Evolutionary conservation across 345 rosid species (phyloP).

Genomic region (Durio zibethinus): DNA sequence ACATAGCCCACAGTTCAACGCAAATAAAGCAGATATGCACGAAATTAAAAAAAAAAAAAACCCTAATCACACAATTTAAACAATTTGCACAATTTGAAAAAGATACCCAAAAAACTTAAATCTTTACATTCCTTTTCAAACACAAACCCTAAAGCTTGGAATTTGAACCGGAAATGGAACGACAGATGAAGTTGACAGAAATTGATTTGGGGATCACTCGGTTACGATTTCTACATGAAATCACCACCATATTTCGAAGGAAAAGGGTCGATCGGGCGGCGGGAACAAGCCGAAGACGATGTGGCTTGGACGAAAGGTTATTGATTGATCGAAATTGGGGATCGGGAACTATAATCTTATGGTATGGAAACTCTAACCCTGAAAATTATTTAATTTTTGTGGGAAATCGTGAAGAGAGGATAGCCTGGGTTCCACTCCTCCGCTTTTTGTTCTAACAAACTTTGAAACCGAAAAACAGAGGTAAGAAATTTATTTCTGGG

Average conservation of each 20-base stretch:
- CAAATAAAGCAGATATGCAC: constrained; percentile 10
- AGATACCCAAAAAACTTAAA: constrained; percentile 1
- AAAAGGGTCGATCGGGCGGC: constrained; percentile 20
- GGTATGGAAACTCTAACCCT: constrained; percentile 8
- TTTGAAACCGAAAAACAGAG: constrained; percentile 9
- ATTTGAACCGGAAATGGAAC: constrained; percentile 30
- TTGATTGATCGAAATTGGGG: neutral
- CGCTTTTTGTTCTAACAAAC: constrained; percentile 24
- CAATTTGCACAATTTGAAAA: constrained; percentile 2
- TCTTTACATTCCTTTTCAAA: constrained; percentile 1
- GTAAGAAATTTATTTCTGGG: neutral
- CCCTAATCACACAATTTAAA: constrained; percentile 15
- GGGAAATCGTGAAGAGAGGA: constrained; percentile 25
- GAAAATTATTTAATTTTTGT: constrained; percentile 11
- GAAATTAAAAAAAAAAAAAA: constrained; percentile 19
- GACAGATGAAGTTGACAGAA: constrained; percentile 15
- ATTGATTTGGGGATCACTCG: constrained; percentile 16
- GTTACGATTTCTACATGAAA: constrained; percentile 21
- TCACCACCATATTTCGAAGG: constrained; percentile 34
- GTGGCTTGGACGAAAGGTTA: constrained; percentile 1
- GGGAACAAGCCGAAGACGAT: constrained; percentile 18
- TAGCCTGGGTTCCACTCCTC: constrained; percentile 39
- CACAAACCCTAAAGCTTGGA: constrained; percentile 34
- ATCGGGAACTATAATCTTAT: neutral
- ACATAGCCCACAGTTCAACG: constrained; percentile 49